These are phyloP conservation scores for Monilinia fructicola DNA, from an alignment of 2,329 filamentous ascomycete species.

Conservation along the genomic window DNA sequence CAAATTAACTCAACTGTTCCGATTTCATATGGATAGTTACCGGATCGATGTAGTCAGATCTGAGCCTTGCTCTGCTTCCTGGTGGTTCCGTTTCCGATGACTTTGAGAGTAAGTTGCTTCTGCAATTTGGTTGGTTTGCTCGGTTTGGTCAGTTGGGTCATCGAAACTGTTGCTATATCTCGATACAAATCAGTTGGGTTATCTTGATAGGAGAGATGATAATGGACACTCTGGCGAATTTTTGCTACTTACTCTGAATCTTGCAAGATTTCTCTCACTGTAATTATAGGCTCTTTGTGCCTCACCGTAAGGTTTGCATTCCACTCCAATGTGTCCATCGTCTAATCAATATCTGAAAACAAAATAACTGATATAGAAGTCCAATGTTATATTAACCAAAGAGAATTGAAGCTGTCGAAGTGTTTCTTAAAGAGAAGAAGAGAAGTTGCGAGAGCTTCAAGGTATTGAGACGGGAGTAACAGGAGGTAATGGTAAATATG, in stretches of 20 bases:
- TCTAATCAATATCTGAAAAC: neutral
- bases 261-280: constrained; percentile 10
- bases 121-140: neutral
- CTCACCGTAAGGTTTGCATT: neutral
- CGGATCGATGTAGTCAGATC: neutral
- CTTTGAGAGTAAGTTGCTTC: neutral
- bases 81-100: constrained; percentile 2
- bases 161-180: constrained; percentile 8
- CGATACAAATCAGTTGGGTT: neutral
- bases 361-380: neutral
- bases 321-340: constrained; percentile 12
- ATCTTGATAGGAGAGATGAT: neutral
- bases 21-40: neutral
- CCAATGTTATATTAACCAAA: neutral
- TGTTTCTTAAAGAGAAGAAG: neutral
- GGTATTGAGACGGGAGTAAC: neutral
- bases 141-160: neutral
- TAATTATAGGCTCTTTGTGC: constrained; percentile 4
- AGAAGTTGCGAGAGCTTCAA: neutral
- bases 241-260: constrained; percentile 7
- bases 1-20: neutral
- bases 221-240: neutral
- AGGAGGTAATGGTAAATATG: neutral
- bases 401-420: neutral
- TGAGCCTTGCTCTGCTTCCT: constrained; percentile 1